These are phyloP conservation scores for Lipomyces anomalus DNA, from an alignment of 805 yeast genomes.

Conservation along the genomic window DNA sequence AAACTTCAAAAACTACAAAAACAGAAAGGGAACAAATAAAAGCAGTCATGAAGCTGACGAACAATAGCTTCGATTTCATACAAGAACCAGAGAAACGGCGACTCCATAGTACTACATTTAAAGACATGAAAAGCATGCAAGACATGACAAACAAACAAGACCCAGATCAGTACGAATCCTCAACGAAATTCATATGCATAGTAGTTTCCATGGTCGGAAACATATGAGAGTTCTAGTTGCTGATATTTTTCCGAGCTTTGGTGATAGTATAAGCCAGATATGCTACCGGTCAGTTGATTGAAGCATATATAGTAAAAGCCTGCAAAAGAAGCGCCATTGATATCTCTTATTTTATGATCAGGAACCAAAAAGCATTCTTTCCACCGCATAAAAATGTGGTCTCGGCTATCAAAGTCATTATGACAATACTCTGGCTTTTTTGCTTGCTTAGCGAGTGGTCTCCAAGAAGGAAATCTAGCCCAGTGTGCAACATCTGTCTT, in stretches of 20 bases:
- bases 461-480: constrained; percentile 51
- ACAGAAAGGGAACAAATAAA: too few species aligned
- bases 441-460: constrained; percentile 29
- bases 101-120: neutral
- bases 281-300: constrained; percentile 67
- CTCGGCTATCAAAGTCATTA: constrained; percentile 34
- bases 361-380: constrained; percentile 84
- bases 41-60: neutral
- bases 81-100: neutral
- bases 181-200: constrained; percentile 23
- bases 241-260: constrained; percentile 73
- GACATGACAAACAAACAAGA: too few species aligned
- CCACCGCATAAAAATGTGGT: constrained; percentile 85
- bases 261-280: constrained; percentile 79
- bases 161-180: neutral
- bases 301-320: constrained; percentile 88
- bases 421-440: constrained; percentile 31
- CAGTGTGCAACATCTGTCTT: constrained; percentile 61
- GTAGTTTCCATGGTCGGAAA: constrained; percentile 13
- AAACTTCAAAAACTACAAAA: too few species aligned
- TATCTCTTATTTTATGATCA: constrained; percentile 58
- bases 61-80: neutral
- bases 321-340: constrained; percentile 75
- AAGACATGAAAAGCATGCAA: too few species aligned
- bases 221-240: constrained; percentile 52